Evolutionary conservation across 2,329 filamentous ascomycete species (phyloP), one percentile per base, ranked within the genome.

Genomic region (Alternaria sp.): DNA sequence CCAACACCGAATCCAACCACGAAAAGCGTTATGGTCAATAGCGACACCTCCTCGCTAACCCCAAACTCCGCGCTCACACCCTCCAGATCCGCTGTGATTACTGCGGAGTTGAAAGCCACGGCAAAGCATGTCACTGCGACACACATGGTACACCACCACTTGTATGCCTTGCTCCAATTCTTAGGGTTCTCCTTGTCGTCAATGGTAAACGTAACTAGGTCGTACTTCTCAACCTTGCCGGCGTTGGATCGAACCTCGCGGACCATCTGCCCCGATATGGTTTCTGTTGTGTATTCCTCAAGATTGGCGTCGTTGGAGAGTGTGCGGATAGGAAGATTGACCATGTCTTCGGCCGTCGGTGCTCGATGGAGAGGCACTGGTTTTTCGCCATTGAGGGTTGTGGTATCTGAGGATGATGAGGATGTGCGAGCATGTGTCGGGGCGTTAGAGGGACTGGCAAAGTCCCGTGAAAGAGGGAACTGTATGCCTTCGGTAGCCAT

Each of bases 131-230:
- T 82, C 0, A 81, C 32, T 0, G 93, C 91, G 0, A 97, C 92
- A 16, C 92, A 88, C 90, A 96, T 93, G 25, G 93, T 97, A 73
- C 87, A 90, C 70, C 73, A 81, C 92, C 92, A 94, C 79, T 94
- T 95, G 77, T 83, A 90, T 1, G 80, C 82, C 77, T 92, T 93
- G 58, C 85, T 87, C 91, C 91, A 95, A 78, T 94, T 95, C 84
- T 94, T 94, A 0, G 92, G 92, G 72, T 94, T 94, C 65, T 89
- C 90, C 0, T 87, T 86, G 74, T 95, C 92, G 60, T 88, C 81
- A 3, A 89, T 84, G 4, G 84, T 86, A 73, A 95, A 97, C 0
- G 89, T 91, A 34, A 92, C 89, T 10, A 92, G 81, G 59, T 89
- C 87, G 73, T 86, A 89, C 62, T 75, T 66, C 58, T 81, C 74